Evolutionary conservation across 108 stramenopile species (phyloP), one percentile per base, ranked within the genome.

Genomic region (Pseudonitzschia pungens): DNA sequence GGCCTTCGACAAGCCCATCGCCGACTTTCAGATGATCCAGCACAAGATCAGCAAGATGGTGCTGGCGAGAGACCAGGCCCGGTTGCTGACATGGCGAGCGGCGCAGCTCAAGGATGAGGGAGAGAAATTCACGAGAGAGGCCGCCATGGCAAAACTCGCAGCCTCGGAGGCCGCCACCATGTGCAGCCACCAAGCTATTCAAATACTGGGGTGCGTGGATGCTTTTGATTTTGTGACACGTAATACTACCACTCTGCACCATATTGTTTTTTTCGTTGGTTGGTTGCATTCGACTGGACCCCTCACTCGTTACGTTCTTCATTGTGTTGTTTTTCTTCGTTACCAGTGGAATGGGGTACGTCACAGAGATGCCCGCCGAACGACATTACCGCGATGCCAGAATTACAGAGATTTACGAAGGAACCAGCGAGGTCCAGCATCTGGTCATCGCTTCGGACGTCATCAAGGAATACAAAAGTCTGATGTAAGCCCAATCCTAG

Each of bases 371-470:
- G 97, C 98, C 98, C 21, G 98, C 97, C 11, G 98, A 99, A 66
- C 84, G 98, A 51, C 87, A 96, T 75, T 99, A 99, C 73, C 84
- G 98, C 27, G 98, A 99, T 80, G 98, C 98, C 36, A 77, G 98
- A 55, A 99, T 99, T 72, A 99, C 98, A 9, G 98, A 99, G 73
- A 99, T 99, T 72, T 99, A 99, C 74, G 98, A 99, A 74, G 98
- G 97, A 20, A 98, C 97, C 22, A 88, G 86, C 72, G 97, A 98
- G 70, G 85, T 98, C 62, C 95, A 96, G 77, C 93, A 95, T 69
- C 73, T 96, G 63, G 96, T 96, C 16, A 97, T 99, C 70, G 96
- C 97, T 2, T 84, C 84, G 14, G 88, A 95, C 74, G 88, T 99
- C 12, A 76, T 99, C 63, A 99, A 99, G 81, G 96, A 96, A 71